Percentiles rank a stretch among this genome's conserved stretches.
Evolutionary conservation across 441 rosid genomes (phyloP).

Genomic region (Populus hybrid): DNA sequence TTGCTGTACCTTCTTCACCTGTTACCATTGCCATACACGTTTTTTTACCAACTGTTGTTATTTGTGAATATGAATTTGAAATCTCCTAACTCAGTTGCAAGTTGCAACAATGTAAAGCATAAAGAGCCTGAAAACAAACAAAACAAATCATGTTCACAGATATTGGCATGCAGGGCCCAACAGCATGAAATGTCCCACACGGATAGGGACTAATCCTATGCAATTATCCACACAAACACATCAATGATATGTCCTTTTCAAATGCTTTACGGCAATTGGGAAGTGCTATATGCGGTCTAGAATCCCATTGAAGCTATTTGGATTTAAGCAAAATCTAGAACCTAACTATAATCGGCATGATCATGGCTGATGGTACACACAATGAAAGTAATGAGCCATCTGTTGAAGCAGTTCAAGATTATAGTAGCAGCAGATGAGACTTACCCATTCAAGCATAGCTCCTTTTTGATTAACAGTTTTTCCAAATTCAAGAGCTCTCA

Average conservation of each 20-base stretch:
- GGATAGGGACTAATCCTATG: neutral
- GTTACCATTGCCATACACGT: neutral
- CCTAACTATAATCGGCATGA: neutral
- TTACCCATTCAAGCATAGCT: slow-evolving; percentile 91
- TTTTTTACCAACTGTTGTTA: no score
- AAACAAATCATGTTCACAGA: neutral
- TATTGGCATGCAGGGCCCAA: neutral
- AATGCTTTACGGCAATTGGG: neutral
- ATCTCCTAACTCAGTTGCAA: neutral
- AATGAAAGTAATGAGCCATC: neutral
- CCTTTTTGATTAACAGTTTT: slow-evolving; percentile 75
- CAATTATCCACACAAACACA: neutral
- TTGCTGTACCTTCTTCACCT: slow-evolving; percentile 76
- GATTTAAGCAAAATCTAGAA: neutral
- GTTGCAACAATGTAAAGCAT: neutral
- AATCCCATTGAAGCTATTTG: neutral
- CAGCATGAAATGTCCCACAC: neutral
- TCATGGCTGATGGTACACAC: no score
- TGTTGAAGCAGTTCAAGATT: neutral
- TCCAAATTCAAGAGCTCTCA: slow-evolving; percentile 84
- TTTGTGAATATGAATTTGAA: neutral
- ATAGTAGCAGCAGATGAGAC: slow-evolving; percentile 18
- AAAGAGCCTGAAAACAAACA: neutral
- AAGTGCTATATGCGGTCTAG: neutral
- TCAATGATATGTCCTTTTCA: neutral